phyloP scores from a whole-genome alignment of 192 early-diverging fungal genomes.

The Entomortierella parvispora region DNA sequence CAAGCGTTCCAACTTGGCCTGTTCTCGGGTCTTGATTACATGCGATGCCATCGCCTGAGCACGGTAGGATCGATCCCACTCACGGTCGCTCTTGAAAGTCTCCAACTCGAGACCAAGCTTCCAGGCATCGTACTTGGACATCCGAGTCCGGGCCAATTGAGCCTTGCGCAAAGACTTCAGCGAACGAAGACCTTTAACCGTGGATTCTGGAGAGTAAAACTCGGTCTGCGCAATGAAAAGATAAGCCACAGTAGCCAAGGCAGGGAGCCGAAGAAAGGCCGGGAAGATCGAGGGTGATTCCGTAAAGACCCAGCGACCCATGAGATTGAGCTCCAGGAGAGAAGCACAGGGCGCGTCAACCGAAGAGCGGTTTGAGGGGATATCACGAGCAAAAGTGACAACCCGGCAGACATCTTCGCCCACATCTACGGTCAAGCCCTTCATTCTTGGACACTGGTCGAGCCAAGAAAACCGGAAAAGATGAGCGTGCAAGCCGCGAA shows the following conservation, averaged over 20 bases:
- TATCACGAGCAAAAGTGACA: background rate
- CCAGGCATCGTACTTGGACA: slow-evolving; percentile 30
- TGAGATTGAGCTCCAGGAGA: slow-evolving; percentile 7
- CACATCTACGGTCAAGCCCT: slow-evolving; percentile 5
- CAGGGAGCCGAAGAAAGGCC: too few relatives aligned
- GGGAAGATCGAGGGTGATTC: background rate
- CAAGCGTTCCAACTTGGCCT: background rate
- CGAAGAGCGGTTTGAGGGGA: background rate
- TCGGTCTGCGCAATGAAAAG: background rate
- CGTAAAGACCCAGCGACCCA: slow-evolving; percentile 19
- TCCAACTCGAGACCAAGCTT: slow-evolving; percentile 15
- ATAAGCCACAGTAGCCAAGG: slow-evolving; percentile 2
- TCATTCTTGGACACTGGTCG: slow-evolving; percentile 13
- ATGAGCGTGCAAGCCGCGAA: slow-evolving; percentile 20
- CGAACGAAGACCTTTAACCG: slow-evolving; percentile 1
- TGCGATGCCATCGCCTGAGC: background rate
- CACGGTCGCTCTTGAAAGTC: slow-evolving; percentile 9
- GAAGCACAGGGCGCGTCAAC: background rate
- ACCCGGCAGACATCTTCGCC: background rate
- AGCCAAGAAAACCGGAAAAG: slow-evolving; percentile 17
- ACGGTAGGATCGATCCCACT: slow-evolving; percentile 29
- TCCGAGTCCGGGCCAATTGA: background rate
- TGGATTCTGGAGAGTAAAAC: background rate
- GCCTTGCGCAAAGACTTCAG: slow-evolving; percentile 12
- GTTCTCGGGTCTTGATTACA: background rate